Conservation (phyloP, 2,329 filamentous ascomycete genomes). For the Alternaria burnsii region DNA sequence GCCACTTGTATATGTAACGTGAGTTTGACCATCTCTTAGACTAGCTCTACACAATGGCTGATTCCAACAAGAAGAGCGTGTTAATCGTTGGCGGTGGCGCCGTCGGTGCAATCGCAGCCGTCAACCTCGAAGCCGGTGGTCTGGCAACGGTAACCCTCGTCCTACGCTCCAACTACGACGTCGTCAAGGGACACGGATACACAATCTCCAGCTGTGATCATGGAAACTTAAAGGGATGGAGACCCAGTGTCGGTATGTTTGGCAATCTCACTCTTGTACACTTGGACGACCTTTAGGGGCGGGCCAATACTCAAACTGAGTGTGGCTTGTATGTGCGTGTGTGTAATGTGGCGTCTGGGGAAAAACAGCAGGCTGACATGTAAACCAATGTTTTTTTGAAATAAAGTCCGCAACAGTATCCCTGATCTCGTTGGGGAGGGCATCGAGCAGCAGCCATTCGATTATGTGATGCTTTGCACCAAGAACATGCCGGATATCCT, state of each 20-base stretch:
- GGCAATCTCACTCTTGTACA: not conserved
- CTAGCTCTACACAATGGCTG: slow-evolving; percentile 31
- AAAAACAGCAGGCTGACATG: not conserved
- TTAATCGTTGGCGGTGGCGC: slow-evolving; percentile 65
- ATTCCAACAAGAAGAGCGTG: slow-evolving; percentile 47
- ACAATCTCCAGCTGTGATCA: slow-evolving; percentile 65
- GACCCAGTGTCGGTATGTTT: slow-evolving; percentile 54
- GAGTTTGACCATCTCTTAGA: not conserved
- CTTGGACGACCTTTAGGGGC: too few species aligned
- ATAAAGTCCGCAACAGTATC: slow-evolving; percentile 58
- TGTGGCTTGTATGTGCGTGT: too few species aligned
- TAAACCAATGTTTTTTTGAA: not conserved
- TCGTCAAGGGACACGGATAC: slow-evolving; percentile 60
- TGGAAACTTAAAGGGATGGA: slow-evolving; percentile 60
- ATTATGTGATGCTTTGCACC: slow-evolving; percentile 66
- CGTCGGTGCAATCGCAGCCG: slow-evolving; percentile 65
- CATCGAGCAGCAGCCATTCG: slow-evolving; percentile 53
- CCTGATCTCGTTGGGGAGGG: slow-evolving; percentile 54
- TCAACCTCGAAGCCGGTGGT: slow-evolving; percentile 62
- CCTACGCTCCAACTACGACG: slow-evolving; percentile 64
- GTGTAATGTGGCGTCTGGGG: too few species aligned
- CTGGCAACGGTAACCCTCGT: slow-evolving; percentile 63
- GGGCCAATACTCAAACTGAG: too few species aligned
- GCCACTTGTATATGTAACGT: slow-evolving; percentile 10
- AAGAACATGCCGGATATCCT: slow-evolving; percentile 66